Evolutionary conservation across 495 filamentous ascomycete genomes (phyloP), one percentile per base, ranked within the genome.

Genomic region (Hapsidospora chrysogenum): DNA sequence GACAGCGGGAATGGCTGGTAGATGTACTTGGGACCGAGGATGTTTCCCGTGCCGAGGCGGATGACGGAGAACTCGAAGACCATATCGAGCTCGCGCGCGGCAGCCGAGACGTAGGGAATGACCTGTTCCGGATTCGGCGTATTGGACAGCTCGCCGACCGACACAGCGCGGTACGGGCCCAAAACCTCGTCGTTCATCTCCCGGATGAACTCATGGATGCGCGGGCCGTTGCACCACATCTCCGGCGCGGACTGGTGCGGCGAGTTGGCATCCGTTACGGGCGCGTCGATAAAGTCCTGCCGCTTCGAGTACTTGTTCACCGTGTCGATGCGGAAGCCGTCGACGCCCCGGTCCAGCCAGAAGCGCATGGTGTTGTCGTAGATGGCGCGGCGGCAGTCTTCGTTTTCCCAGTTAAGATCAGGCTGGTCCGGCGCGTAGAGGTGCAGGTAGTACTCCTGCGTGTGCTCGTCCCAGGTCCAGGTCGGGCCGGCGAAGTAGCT

Each of bases 351-450:
- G 38, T 79, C 57, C 0, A 85, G 63, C 79, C 79, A 83, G 54
- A 82, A 85, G 4, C 64, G 57, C 61, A 83, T 73, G 9, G 55
- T 49, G 23, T 70, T 68, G 21, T 72, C 62, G 35, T 79, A 72
- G 16, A 83, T 75, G 1, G 76, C 76, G 38, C 72, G 51, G 4
- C 74, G 61, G 4, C 70, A 64, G 3, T 58, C 65, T 5, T 61
- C 61, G 17, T 72, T 70, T 41, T 83, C 76, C 76, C 78, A 83
- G 56, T 85, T 84, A 5, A 84, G 63, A 44, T 85, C 78, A 0
- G 79, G 77, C 40, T 82, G 75, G 31, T 73, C 61, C 4, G 57
- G 54, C 2, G 70, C 64, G 38, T 76, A 82, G 8, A 81, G 56
- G 42, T 79, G 74, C 2, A 85, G 64, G 44, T 78, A 83, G 44